phyloP scores from a whole-genome alignment of 2,329 filamentous ascomycete species.

The Furcasterigmium furcatum region DNA sequence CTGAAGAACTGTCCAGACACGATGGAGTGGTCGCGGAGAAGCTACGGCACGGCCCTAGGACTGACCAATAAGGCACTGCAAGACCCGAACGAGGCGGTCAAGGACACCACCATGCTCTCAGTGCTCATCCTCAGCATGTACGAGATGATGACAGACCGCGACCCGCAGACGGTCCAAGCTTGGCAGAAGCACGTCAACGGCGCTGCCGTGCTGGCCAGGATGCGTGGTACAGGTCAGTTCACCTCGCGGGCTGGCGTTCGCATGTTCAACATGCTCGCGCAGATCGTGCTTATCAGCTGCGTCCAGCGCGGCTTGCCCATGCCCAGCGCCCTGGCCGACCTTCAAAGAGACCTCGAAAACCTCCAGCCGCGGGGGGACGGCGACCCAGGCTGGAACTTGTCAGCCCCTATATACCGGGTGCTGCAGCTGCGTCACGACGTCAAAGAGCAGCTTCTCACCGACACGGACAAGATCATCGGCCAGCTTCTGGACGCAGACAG shows the following conservation, averaged over 20 bases:
- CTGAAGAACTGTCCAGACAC: conserved; percentile 36
- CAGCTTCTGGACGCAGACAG: conserved; percentile 36
- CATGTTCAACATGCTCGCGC: conserved; percentile 51
- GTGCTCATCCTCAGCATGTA: conserved; percentile 53
- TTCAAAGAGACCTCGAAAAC: conserved; percentile 37
- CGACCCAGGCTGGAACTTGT: conserved; percentile 38
- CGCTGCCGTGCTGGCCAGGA: conserved; percentile 44
- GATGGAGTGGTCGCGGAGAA: conserved; percentile 44
- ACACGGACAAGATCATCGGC: conserved; percentile 35
- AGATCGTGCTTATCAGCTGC: conserved; percentile 49
- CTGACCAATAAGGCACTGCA: conserved; percentile 47
- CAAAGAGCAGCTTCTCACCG: conserved; percentile 13
- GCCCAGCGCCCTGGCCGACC: conserved; percentile 42
- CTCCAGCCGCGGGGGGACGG: neutral
- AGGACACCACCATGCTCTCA: conserved; percentile 49
- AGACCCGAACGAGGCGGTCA: conserved; percentile 36
- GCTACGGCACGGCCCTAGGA: conserved; percentile 48
- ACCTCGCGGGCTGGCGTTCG: conserved; percentile 38
- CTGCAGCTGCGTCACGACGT: conserved; percentile 46
- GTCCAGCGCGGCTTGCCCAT: conserved; percentile 45
- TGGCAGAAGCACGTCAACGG: conserved; percentile 53
- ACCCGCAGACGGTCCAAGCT: conserved; percentile 41
- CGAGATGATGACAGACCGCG: conserved; percentile 48
- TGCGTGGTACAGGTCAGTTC: conserved; percentile 46
- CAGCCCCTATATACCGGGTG: conserved; percentile 39